phyloP scores from a whole-genome alignment of 2,329 filamentous ascomycete species.

The Davidsoniella australis region DNA sequence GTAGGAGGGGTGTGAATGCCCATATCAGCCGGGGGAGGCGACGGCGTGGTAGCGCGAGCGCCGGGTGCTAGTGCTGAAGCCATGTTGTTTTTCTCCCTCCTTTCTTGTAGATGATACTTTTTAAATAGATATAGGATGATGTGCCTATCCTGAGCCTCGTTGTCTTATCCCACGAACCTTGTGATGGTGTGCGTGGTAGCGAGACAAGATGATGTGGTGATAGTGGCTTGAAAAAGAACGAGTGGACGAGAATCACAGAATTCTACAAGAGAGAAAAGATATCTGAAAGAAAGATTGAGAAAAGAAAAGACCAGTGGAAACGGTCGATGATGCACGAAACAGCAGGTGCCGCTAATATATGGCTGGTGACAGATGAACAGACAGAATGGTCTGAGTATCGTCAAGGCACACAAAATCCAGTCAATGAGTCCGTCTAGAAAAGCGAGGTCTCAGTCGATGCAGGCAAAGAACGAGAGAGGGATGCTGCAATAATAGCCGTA shows the following conservation, averaged over 20 bases:
- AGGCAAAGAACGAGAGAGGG: neutral
- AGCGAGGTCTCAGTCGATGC: neutral
- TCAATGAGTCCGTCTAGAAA: no score
- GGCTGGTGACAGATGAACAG: no score
- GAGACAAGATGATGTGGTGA: neutral
- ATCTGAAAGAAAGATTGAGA: neutral
- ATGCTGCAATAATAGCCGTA: slow-evolving; percentile 4
- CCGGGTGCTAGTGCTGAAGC: slow-evolving; percentile 13
- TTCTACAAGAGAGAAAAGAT: neutral
- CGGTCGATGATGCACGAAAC: neutral
- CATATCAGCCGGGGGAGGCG: slow-evolving; percentile 28
- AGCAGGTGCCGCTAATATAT: no score
- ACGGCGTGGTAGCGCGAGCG: slow-evolving; percentile 35
- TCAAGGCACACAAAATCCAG: no score
- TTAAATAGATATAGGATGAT: no score
- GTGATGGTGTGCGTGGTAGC: neutral
- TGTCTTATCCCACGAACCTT: no score
- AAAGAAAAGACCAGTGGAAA: neutral
- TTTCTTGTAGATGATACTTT: no score
- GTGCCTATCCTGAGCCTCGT: no score
- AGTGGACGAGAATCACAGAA: slow-evolving; percentile 5
- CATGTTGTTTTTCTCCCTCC: slow-evolving; percentile 18
- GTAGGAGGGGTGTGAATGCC: slow-evolving; percentile 49
- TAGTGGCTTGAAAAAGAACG: neutral
- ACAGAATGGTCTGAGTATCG: no score